Evolutionary conservation across 768 basidiomycete species (phyloP), one percentile per base, ranked within the genome.

Genomic region (Boletus subcaerulescens): DNA sequence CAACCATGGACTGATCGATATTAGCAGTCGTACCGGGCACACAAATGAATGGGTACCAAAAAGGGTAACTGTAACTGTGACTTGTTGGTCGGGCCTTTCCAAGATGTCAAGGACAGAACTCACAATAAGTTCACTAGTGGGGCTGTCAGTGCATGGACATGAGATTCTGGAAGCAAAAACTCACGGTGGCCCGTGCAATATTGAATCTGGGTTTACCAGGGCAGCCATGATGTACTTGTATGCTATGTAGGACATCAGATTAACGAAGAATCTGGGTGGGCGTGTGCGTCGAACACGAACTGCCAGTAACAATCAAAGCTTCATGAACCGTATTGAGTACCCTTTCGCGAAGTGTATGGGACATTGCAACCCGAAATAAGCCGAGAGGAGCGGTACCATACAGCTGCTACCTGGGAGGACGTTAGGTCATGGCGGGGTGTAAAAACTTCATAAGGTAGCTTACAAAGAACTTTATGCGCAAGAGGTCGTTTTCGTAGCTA

Each of bases 211-310:
- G 12, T 38, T 18, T 15, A 8, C 2, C 4, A 54, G 12, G 13
- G 40, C 45, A 50, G 12, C 42, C 18, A 58, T 42, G 3, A 58
- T 35, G 29, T 45, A 43, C 36, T 57, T 64, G 38, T 50, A 59
- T 15, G 15, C 54, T 62, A n/a, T 17, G 14, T 17, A 12, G 8
- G 8, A 12, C 17, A 10, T 22, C 7, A 41, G 17, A 13, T 51
- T 41, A 45, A 38, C 18, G 5, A 26, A 35, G 11, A 2, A 8
- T 24, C 1, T 9, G 1, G 5, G 14, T 12, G 6, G 11, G 2
- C 13, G 12, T 20, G 26, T 2, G 14, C n/a, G n/a, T 2, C 1
- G 7, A 43, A 38, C 20, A 60, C 62, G 15, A n/a, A 64, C 60
- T 22, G 18, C 55, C 58, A 10, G 20, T 4, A n/a, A 60, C 4